A percentile compares a stretch with the other conserved stretches of the same genome.
Conservation (phyloP, 345 rosid species). For the Cardamine resedifolia region DNA sequence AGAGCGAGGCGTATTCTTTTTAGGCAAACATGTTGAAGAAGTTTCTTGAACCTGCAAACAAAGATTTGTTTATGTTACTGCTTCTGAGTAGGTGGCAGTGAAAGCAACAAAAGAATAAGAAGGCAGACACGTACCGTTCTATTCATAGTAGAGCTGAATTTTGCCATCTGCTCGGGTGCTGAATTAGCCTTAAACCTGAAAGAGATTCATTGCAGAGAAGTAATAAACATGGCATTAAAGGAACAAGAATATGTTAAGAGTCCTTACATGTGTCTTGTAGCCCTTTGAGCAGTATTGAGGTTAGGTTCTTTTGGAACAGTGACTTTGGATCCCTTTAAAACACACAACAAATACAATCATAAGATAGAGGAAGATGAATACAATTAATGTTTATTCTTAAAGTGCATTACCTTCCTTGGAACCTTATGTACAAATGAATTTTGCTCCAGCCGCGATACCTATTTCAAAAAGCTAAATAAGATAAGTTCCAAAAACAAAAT, state of each 20-base stretch:
- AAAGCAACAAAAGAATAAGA: background rate
- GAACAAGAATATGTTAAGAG: background rate
- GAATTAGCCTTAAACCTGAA: conserved; percentile 35
- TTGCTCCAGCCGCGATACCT: conserved; percentile 67
- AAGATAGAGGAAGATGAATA: conserved; percentile 2
- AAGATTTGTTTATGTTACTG: background rate
- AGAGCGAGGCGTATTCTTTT: conserved; percentile 4
- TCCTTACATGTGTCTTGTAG: conserved; percentile 26
- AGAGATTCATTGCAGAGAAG: conserved; percentile 11
- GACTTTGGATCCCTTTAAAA: conserved; percentile 29
- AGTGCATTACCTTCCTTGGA: conserved; percentile 33
- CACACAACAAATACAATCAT: background rate
- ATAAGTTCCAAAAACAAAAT: background rate
- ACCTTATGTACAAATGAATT: conserved; percentile 56
- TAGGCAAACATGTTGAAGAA: conserved; percentile 18
- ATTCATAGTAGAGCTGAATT: conserved; percentile 19
- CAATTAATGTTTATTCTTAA: background rate
- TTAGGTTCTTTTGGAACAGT: conserved; percentile 39
- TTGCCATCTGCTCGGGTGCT: conserved; percentile 24
- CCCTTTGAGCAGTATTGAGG: conserved; percentile 38
- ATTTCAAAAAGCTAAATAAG: conserved; percentile 19
- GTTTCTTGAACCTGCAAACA: conserved; percentile 30
- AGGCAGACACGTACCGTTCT: conserved; percentile 4
- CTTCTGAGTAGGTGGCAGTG: background rate
- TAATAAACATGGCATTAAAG: background rate